Percentiles rank a stretch among this genome's conserved stretches.
phyloP scores from a whole-genome alignment of 2,329 filamentous ascomycete species.

The Fusarium euwallaceae region DNA sequence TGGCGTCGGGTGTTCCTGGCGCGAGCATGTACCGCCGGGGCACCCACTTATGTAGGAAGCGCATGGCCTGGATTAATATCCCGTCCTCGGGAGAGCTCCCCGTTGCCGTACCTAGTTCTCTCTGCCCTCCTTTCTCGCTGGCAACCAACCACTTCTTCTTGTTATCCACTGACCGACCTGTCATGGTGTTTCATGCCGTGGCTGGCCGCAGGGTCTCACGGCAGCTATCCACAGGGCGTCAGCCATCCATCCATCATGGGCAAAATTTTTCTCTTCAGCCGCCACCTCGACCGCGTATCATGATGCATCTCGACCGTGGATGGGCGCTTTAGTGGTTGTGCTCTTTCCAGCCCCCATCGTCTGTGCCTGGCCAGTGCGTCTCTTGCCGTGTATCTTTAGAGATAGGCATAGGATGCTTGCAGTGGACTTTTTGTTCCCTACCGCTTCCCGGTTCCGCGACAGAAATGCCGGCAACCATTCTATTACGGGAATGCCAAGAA shows the following conservation, averaged over 20 bases:
- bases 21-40: conserved; percentile 28
- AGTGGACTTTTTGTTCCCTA: not conserved
- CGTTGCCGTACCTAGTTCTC: conserved; percentile 26
- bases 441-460: not conserved
- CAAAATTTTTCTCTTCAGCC: not conserved
- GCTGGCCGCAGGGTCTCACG: conserved; percentile 4
- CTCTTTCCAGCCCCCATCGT: not conserved
- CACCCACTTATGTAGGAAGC: conserved; percentile 39
- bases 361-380: not conserved
- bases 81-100: conserved; percentile 33
- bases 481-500: not conserved
- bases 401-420: not conserved
- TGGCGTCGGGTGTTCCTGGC: conserved; percentile 39
- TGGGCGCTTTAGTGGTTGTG: conserved; percentile 20
- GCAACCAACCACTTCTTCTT: not conserved
- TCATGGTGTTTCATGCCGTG: not conserved
- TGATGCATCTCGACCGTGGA: not conserved
- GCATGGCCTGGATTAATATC: conserved; percentile 29
- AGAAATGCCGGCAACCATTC: not conserved
- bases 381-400: not conserved
- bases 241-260: not conserved
- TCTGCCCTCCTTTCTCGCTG: conserved; percentile 9
- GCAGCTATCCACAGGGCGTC: not conserved
- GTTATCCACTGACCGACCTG: not conserved
- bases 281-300: conserved; percentile 25